Conservation (phyloP, 2,329 filamentous ascomycete species). For the Verticillium klebahnii region DNA sequence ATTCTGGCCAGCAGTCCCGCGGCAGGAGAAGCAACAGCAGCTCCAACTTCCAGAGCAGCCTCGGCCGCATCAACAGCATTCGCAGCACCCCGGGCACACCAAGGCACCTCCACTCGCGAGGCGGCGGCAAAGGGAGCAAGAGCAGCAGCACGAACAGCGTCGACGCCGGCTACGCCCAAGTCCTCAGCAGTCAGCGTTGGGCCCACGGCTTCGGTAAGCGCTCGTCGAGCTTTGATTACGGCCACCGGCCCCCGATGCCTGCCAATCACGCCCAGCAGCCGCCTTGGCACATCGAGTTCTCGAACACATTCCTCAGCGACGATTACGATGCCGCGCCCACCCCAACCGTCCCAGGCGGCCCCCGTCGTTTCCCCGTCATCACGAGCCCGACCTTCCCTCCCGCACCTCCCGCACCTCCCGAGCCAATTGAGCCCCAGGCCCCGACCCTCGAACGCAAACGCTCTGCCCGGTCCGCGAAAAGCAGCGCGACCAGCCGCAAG, state of each 20-base stretch:
- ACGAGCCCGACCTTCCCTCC: slow-evolving; percentile 14
- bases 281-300: slow-evolving; percentile 44
- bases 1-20: slow-evolving; percentile 48
- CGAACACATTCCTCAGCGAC: slow-evolving; percentile 42
- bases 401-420: slow-evolving; percentile 26
- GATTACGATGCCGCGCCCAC: slow-evolving; percentile 80
- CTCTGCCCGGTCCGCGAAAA: slow-evolving; percentile 5
- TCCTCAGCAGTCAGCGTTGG: slow-evolving; percentile 54
- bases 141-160: slow-evolving; percentile 67
- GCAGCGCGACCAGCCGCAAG: slow-evolving; percentile 6
- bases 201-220: slow-evolving; percentile 47
- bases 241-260: slow-evolving; percentile 31
- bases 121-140: slow-evolving; percentile 63
- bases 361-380: slow-evolving; percentile 42
- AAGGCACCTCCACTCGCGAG: slow-evolving; percentile 46
- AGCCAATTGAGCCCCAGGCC: slow-evolving; percentile 12
- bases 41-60: slow-evolving; percentile 60
- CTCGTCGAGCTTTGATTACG: slow-evolving; percentile 73
- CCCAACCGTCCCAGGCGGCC: slow-evolving; percentile 77
- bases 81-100: slow-evolving; percentile 31
- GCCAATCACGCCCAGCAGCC: slow-evolving; percentile 18
- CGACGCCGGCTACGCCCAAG: slow-evolving; percentile 57
- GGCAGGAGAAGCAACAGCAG: slow-evolving; percentile 76
- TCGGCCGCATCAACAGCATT: slow-evolving; percentile 60
- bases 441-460: slow-evolving; percentile 3